Evolutionary conservation across 2,329 filamentous ascomycete species (phyloP).

Genomic region (Pestalotiopsis sp.): DNA sequence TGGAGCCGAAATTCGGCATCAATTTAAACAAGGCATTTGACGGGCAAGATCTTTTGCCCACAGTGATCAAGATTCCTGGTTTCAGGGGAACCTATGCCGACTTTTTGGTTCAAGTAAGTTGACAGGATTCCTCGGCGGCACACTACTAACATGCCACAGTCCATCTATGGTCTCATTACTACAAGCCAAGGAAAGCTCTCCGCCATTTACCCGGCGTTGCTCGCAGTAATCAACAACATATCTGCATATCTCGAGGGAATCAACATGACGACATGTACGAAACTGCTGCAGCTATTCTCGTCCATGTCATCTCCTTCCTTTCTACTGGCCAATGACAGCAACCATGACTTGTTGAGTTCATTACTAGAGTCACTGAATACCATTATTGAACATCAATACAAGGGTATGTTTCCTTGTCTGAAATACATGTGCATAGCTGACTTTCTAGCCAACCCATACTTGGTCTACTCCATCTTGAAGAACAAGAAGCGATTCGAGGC

Average conservation of each 20-base stretch:
- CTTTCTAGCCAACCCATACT: slow-evolving; percentile 71
- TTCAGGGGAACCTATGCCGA: slow-evolving; percentile 93
- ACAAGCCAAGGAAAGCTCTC: slow-evolving; percentile 88
- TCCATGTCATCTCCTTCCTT: slow-evolving; percentile 95
- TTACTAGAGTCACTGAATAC: slow-evolving; percentile 88
- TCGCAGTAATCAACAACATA: slow-evolving; percentile 93
- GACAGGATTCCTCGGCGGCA: neutral
- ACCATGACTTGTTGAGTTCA: slow-evolving; percentile 78
- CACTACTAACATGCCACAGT: slow-evolving; percentile 70
- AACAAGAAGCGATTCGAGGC: slow-evolving; percentile 84
- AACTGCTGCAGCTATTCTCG: slow-evolving; percentile 82
- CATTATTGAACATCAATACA: slow-evolving; percentile 86
- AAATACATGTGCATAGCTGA: slow-evolving; percentile 17
- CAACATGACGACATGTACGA: slow-evolving; percentile 73
- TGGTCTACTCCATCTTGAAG: slow-evolving; percentile 78
- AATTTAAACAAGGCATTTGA: slow-evolving; percentile 89
- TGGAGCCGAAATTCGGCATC: slow-evolving; percentile 86
- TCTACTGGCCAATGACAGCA: slow-evolving; percentile 87
- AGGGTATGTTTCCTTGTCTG: slow-evolving; percentile 51
- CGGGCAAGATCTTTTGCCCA: slow-evolving; percentile 83
- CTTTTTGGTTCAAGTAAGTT: slow-evolving; percentile 81
- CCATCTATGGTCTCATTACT: slow-evolving; percentile 89
- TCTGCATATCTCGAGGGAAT: slow-evolving; percentile 81
- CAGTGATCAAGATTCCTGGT: slow-evolving; percentile 76
- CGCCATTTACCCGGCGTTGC: slow-evolving; percentile 86